Percentiles rank a stretch among this genome's conserved stretches.
Evolutionary conservation across 1,284 basidiomycete species (phyloP).

Genomic region (Gymnopus androsaceus): DNA sequence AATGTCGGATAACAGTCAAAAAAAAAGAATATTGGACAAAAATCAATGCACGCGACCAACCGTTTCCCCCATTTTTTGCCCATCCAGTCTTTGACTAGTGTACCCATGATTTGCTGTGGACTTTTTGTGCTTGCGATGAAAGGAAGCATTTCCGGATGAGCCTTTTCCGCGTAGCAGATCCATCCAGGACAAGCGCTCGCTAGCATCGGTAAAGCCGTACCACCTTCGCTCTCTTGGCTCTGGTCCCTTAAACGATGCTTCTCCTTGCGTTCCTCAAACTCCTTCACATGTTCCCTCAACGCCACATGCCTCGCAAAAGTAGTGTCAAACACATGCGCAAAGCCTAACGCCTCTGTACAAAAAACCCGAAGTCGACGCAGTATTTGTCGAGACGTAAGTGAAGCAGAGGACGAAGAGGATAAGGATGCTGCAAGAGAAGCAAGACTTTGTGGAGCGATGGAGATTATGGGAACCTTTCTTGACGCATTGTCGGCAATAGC

Average conservation of each 20-base stretch:
- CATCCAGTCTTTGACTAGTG: slow-evolving; percentile 88
- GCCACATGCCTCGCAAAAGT: slow-evolving; percentile 92
- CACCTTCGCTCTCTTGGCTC: slow-evolving; percentile 1
- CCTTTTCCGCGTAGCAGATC: slow-evolving; percentile 99
- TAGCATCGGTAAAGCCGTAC: slow-evolving; percentile 78
- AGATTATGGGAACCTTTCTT: slow-evolving; percentile 70
- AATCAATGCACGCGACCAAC: slow-evolving; percentile 45
- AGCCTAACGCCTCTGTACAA: slow-evolving; percentile 60
- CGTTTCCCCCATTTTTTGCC: slow-evolving; percentile 60
- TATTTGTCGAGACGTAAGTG: slow-evolving; percentile 59
- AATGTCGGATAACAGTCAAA: background rate
- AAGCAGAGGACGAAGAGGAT: slow-evolving; percentile 39
- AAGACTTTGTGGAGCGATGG: slow-evolving; percentile 90
- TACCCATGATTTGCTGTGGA: slow-evolving; percentile 93
- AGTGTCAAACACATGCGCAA: slow-evolving; percentile 86
- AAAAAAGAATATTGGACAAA: background rate
- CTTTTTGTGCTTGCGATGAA: slow-evolving; percentile 89
- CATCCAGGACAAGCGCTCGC: slow-evolving; percentile 97
- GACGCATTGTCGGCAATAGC: slow-evolving; percentile 34
- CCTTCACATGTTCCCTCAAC: slow-evolving; percentile 78
- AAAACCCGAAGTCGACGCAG: slow-evolving; percentile 73
- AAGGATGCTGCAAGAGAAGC: slow-evolving; percentile 85
- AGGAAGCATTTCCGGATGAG: slow-evolving; percentile 91
- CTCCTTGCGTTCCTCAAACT: slow-evolving; percentile 75
- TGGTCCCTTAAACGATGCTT: slow-evolving; percentile 14